Evolutionary conservation across 805 yeast species (phyloP).

Genomic region (Yamadazyma takamatsuzukensis): DNA sequence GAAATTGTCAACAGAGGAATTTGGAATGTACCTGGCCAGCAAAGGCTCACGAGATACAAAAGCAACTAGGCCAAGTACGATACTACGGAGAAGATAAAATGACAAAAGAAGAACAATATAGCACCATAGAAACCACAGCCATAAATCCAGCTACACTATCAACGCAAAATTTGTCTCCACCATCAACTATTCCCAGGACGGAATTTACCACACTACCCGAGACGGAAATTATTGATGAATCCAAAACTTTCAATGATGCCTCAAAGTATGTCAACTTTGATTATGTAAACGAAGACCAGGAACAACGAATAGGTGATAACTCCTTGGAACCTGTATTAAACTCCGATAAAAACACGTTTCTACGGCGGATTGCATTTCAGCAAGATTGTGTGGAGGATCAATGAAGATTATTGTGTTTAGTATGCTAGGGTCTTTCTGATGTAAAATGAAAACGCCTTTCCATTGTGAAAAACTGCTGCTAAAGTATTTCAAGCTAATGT

Average conservation of each 20-base stretch:
- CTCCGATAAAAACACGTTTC: neutral
- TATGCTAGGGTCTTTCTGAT: neutral
- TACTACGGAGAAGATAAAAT: slow-evolving; percentile 16
- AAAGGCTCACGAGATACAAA: slow-evolving; percentile 18
- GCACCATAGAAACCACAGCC: neutral
- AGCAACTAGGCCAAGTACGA: slow-evolving; percentile 19
- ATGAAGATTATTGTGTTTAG: slow-evolving; percentile 6
- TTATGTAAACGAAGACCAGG: too few relatives aligned
- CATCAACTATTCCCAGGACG: too few relatives aligned
- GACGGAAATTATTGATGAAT: too few relatives aligned
- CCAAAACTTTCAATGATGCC: too few relatives aligned
- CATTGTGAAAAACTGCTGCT: too few relatives aligned
- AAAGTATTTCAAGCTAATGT: too few relatives aligned
- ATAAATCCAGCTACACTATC: too few relatives aligned
- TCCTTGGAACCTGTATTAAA: neutral
- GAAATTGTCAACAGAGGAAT: slow-evolving; percentile 19
- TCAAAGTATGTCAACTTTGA: too few relatives aligned
- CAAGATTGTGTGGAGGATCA: slow-evolving; percentile 31
- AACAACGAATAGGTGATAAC: too few relatives aligned
- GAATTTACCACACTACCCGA: too few relatives aligned
- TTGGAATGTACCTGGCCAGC: slow-evolving; percentile 27
- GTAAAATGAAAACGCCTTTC: neutral
- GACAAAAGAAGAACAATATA: slow-evolving; percentile 2
- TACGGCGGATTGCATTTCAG: slow-evolving; percentile 35
- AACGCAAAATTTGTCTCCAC: too few relatives aligned